These are phyloP conservation scores for Septoria petroselini DNA, from an alignment of 2,329 filamentous ascomycete genomes.

Conservation along the genomic window DNA sequence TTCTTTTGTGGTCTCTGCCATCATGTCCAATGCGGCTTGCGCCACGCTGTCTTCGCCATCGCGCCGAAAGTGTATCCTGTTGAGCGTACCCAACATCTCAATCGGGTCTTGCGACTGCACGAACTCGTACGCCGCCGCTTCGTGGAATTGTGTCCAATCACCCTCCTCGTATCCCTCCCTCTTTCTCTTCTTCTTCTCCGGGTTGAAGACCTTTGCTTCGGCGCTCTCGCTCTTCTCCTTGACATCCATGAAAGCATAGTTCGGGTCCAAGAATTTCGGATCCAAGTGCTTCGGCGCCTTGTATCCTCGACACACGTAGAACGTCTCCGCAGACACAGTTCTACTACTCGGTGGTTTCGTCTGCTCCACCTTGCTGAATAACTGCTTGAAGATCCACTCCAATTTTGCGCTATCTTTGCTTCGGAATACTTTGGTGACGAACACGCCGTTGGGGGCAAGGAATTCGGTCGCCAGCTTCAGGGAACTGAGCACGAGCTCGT, in stretches of 20 bases:
- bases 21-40: slow-evolving; percentile 75
- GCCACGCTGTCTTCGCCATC: slow-evolving; percentile 74
- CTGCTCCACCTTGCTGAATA: slow-evolving; percentile 92
- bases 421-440: slow-evolving; percentile 96
- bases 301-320: slow-evolving; percentile 92
- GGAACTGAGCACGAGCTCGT: slow-evolving; percentile 83
- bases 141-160: slow-evolving; percentile 89
- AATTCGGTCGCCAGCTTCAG: slow-evolving; percentile 96
- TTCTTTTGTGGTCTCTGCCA: slow-evolving; percentile 82
- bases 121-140: slow-evolving; percentile 83
- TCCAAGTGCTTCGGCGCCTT: slow-evolving; percentile 94
- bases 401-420: slow-evolving; percentile 96
- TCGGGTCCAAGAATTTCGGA: slow-evolving; percentile 85
- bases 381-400: slow-evolving; percentile 95
- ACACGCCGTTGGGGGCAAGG: slow-evolving; percentile 79
- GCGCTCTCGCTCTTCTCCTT: slow-evolving; percentile 83
- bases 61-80: slow-evolving; percentile 79
- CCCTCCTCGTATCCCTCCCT: slow-evolving; percentile 96
- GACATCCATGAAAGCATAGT: slow-evolving; percentile 89
- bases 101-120: slow-evolving; percentile 93
- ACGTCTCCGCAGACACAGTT: slow-evolving; percentile 97
- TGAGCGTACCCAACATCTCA: slow-evolving; percentile 80
- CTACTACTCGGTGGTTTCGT: slow-evolving; percentile 94
- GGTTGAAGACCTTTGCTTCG: slow-evolving; percentile 97
- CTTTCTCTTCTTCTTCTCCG: slow-evolving; percentile 95